A percentile compares a stretch with the other conserved stretches of the same genome.
Conservation (phyloP, 176 grass and related monocot species). For the Aegilops sharonensis region DNA sequence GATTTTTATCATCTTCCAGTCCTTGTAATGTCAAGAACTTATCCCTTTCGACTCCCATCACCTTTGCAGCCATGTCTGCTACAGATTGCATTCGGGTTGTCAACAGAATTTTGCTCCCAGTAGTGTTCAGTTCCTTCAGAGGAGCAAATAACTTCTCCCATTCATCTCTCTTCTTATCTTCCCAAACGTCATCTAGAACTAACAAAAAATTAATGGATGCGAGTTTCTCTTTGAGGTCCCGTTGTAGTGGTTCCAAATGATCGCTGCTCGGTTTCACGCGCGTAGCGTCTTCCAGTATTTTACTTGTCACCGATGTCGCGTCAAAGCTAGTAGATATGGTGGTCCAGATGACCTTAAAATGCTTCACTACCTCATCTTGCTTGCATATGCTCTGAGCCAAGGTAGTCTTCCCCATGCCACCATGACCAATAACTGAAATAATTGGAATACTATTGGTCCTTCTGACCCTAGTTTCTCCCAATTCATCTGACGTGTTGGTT, state of each 20-base stretch:
- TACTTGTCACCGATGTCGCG: background rate
- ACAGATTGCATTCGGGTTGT: constrained; percentile 30
- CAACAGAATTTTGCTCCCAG: constrained; percentile 40
- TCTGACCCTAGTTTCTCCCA: background rate
- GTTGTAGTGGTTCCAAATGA: constrained; percentile 24
- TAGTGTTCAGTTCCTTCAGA: background rate
- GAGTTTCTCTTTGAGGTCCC: constrained; percentile 4
- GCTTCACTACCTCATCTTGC: background rate
- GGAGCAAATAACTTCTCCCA: constrained; percentile 42
- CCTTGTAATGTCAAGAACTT: constrained; percentile 16
- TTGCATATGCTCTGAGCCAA: constrained; percentile 27
- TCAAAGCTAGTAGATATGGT: constrained; percentile 30
- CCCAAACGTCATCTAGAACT: constrained; percentile 46
- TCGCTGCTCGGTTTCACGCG: background rate
- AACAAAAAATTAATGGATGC: constrained; percentile 3
- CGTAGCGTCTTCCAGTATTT: background rate
- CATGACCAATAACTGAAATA: constrained; percentile 27
- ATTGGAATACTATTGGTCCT: background rate
- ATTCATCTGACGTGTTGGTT: too few relatives aligned
- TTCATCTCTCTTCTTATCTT: constrained; percentile 3
- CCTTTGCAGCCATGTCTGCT: background rate
- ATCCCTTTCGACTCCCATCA: background rate
- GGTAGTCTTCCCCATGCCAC: constrained; percentile 48
- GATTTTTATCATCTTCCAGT: constrained; percentile 31
- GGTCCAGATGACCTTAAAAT: constrained; percentile 39